Base-by-base conservation (phyloP, 306 rosid genomes). In the Trifolium repens region DNA sequence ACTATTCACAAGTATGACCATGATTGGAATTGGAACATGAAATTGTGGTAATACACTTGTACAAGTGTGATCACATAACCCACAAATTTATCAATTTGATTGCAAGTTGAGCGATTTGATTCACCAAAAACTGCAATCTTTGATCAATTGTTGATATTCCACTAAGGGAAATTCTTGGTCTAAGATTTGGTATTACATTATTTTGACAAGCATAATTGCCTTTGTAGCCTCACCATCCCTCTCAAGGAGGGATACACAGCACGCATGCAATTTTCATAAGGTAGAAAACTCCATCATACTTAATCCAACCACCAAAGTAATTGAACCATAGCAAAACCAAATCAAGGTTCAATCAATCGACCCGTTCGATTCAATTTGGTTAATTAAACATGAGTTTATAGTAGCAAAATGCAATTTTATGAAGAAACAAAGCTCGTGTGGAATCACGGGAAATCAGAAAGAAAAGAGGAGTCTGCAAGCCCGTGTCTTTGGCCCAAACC, bases 1-100 rank as follows among this genome's bases (percentile, higher is more conserved):
- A 76, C 82, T 86, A 60, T 75, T 76, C 73, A 61, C 44, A 57
- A 27, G 83, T 82, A 83, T 80, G 71, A 63, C 24, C 84, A 79
- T 81, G 82, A 81, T 81, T 81, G 78, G 44, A 77, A 81, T 81
- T 81, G 78, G 44, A 77, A 83, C 74, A 68, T 55, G 40, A 79
- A 80, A 42, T 74, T 42, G 24, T 74, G 73, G 39, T 52, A 42
- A 66, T 60, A 53, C 40, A 39, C 37, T 17, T 32, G 13, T 11
- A 37, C 49, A 16, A 50, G 10, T 27, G 17, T 76, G 52, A 30
- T 65, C 14, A 27, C 69, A 67, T 68, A 43, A 53, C 59, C 73
- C 64, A 30, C 60, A 49, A 30, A 14, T 65, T 46, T n/a, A 70
- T 61, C 68, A 58, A 52, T 57, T 22, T 42, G 71, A 39, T n/a